Evolutionary conservation across 306 rosid species (phyloP).

Genomic region (Alnus glutinosa): DNA sequence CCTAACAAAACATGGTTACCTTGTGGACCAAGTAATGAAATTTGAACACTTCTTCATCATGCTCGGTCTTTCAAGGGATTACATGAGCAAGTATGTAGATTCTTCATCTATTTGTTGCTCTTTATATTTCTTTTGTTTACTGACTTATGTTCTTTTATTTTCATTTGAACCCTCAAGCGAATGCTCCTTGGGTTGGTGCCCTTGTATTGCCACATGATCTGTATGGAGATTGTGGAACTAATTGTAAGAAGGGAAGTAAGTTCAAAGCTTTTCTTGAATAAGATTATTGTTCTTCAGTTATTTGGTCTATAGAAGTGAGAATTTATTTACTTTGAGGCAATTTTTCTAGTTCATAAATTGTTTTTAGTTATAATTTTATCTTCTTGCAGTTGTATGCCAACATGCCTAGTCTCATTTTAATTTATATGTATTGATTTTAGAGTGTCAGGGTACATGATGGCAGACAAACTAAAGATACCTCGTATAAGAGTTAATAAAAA

Average conservation of each 20-base stretch:
- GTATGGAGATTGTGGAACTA: conserved; percentile 29
- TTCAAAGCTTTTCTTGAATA: conserved; percentile 19
- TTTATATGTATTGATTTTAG: conserved; percentile 41
- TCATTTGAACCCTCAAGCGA: conserved; percentile 20
- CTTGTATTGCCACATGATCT: conserved; percentile 25
- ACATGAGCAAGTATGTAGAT: conserved; percentile 32
- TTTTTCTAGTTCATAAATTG: conserved; percentile 24
- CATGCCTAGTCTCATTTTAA: not conserved
- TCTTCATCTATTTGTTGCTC: conserved; percentile 11
- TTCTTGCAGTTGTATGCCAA: not conserved
- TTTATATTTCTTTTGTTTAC: conserved; percentile 6
- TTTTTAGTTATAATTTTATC: not conserved
- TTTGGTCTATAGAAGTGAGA: conserved; percentile 16
- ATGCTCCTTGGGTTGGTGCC: conserved; percentile 33
- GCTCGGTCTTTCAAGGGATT: conserved; percentile 34
- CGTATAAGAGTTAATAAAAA: conserved; percentile 81
- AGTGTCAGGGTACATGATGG: conserved; percentile 95
- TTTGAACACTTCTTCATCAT: no score
- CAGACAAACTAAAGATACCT: conserved; percentile 84
- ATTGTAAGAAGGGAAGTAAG: conserved; percentile 96
- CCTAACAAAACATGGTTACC: no score
- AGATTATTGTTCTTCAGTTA: not conserved
- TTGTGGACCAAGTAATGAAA: no score
- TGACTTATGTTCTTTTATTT: conserved; percentile 4
- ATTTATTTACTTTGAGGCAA: conserved; percentile 67